Base-by-base conservation (phyloP, 495 filamentous ascomycete species). In the Lasiosphaeria miniovina region DNA sequence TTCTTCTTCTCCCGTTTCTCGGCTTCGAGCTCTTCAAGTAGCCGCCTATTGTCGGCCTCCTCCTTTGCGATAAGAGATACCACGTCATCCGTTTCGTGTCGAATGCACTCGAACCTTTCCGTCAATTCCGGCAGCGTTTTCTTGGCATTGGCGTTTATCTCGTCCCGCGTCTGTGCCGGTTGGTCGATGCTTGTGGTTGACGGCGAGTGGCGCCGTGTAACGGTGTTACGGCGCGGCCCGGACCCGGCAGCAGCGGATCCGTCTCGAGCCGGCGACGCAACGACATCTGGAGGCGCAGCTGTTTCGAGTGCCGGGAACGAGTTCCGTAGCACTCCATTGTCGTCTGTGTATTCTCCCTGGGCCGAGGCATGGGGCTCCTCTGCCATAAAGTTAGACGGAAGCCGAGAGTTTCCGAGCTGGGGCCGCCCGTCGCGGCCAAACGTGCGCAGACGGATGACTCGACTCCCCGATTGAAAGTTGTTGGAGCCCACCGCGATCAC, bases 391-490 rank as follows among this genome's bases (percentile, higher is more conserved):
- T 77, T 85, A 65, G 74, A 81, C 54, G 74, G 81, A 33, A 76
- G 75, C 61, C 74, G 81, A 62, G 67, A 78, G 61, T 71, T 84
- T 68, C 72, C 84, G 63, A 78, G 78, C 62, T 79, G 84, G 75
- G 75, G 84, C 62, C 74, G 77, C 55, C 77, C 82, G 69, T 84
- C 79, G 35, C 72, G 70, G 54, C 63, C 74, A 55, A 77, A 80
- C 32, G 90, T 96, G 62, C 88, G 80, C 53, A 98, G 78, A 52
- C 93, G 87, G 62, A 98, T 87, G 31, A 94, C 83, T 14, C 84
- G 83, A 69, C 94, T 96, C 6, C 90, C 87, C 1, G 91, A 90
- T 66, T 95, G 91, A 61, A 98, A 96, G 71, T 94, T 93, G 57
- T 91, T 88, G 6, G 88, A 83, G 52, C 91, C 95, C 34, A 94